A percentile compares a stretch with the other conserved stretches of the same genome.
These are phyloP conservation scores for Trichothecium roseum DNA, from an alignment of 2,329 filamentous ascomycete genomes.

Conservation along the genomic window DNA sequence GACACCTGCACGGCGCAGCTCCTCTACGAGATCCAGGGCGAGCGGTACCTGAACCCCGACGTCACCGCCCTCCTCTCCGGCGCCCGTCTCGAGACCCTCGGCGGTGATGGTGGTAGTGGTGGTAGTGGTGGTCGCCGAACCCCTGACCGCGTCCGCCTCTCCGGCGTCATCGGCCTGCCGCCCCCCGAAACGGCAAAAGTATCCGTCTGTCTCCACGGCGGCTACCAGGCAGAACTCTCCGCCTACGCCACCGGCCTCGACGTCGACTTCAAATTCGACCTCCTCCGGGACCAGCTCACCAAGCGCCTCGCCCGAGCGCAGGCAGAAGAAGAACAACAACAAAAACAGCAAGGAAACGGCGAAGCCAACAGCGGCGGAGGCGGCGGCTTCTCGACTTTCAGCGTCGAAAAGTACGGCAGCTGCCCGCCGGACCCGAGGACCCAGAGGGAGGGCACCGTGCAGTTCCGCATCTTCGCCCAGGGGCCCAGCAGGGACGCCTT, in stretches of 20 bases:
- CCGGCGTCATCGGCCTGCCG: conserved; percentile 24
- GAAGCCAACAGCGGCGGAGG: too few species aligned
- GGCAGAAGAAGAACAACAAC: too few species aligned
- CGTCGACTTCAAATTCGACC: conserved; percentile 15
- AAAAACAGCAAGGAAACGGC: too few species aligned
- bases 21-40: conserved; percentile 31
- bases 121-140: too few species aligned
- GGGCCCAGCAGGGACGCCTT: conserved; percentile 13
- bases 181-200: conserved; percentile 29
- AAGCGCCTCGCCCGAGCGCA: conserved; percentile 8
- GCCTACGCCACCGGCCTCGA: conserved; percentile 13
- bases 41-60: conserved; percentile 28
- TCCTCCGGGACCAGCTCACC: conserved; percentile 15
- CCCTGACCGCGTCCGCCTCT: conserved; percentile 16
- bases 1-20: conserved; percentile 23
- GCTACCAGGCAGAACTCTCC: conserved; percentile 24
- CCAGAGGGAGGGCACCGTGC: conserved; percentile 27
- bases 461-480: conserved; percentile 29
- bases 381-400: conserved; percentile 15
- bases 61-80: conserved; percentile 24
- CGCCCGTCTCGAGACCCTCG: conserved; percentile 23
- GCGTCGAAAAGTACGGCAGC: conserved; percentile 18
- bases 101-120: too few species aligned
- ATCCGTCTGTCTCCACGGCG: conserved; percentile 24
- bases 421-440: conserved; percentile 12